A percentile compares a stretch with the other conserved stretches of the same genome.
Conservation (phyloP, 306 rosid species). For the Vachellia pachyceras region DNA sequence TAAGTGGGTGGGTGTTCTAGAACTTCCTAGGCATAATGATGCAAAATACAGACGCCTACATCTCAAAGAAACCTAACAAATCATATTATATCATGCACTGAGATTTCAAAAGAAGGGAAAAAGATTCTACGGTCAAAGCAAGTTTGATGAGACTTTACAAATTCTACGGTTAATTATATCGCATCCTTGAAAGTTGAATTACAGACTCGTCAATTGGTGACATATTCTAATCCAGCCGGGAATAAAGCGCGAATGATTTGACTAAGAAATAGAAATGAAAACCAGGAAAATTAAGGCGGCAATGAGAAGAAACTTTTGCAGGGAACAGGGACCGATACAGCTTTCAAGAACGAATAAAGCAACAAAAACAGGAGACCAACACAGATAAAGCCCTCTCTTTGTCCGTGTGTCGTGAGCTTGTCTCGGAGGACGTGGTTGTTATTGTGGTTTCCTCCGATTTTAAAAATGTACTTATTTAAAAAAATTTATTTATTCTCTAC, state of each 20-base stretch:
- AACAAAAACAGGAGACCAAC: conserved; percentile 42
- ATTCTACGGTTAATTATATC: background rate
- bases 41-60: too few relatives aligned
- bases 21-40: conserved; percentile 35
- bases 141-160: too few relatives aligned
- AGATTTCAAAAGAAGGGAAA: conserved; percentile 1
- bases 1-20: conserved; percentile 45
- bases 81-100: background rate
- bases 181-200: conserved; percentile 36
- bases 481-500: too few relatives aligned
- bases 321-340: conserved; percentile 50
- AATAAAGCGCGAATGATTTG: conserved; percentile 24
- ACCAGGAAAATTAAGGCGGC: conserved; percentile 31
- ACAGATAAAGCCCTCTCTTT: conserved; percentile 25
- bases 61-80: background rate
- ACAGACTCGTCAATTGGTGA: conserved; percentile 1
- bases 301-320: conserved; percentile 53
- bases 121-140: too few relatives aligned
- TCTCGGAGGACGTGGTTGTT: conserved; percentile 31
- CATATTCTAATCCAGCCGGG: conserved; percentile 20
- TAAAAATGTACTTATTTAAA: too few relatives aligned
- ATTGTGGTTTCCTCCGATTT: conserved; percentile 25
- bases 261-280: background rate
- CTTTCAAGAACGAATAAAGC: conserved; percentile 65
- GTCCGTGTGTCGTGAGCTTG: conserved; percentile 34